Percentiles rank a stretch among this genome's conserved stretches.
phyloP scores from a whole-genome alignment of 148 eudicot species.

The Selenicereus undatus region DNA sequence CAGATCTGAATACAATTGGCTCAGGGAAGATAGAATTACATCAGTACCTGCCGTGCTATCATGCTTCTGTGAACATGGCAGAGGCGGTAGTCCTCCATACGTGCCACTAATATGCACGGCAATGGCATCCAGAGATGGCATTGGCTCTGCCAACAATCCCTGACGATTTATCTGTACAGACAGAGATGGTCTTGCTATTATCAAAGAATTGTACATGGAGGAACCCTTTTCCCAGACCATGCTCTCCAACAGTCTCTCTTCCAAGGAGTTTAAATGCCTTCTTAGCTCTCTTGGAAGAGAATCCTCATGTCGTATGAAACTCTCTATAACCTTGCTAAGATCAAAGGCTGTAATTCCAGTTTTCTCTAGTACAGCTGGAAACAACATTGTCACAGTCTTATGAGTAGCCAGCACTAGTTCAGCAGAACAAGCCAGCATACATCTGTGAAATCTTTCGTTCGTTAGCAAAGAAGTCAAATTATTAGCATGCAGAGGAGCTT shows the following conservation, averaged over 20 bases:
- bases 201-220: slow-evolving; percentile 94
- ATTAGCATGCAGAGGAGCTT: slow-evolving; percentile 66
- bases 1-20: not conserved
- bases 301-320: slow-evolving; percentile 94
- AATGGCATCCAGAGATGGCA: slow-evolving; percentile 95
- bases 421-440: slow-evolving; percentile 99
- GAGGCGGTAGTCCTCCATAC: slow-evolving; percentile 59
- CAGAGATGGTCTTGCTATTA: slow-evolving; percentile 70
- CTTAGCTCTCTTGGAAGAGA: slow-evolving; percentile 89
- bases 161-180: slow-evolving; percentile 71
- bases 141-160: slow-evolving; percentile 91
- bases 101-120: slow-evolving; percentile 65
- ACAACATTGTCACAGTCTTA: slow-evolving; percentile 91
- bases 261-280: slow-evolving; percentile 87
- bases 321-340: slow-evolving; percentile 98
- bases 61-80: slow-evolving; percentile 53
- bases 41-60: slow-evolving; percentile 53
- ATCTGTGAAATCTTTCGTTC: slow-evolving; percentile 94
- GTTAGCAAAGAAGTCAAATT: slow-evolving; percentile 84
- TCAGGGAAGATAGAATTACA: not conserved
- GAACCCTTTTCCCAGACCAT: slow-evolving; percentile 99
- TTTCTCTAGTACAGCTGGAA: slow-evolving; percentile 95
- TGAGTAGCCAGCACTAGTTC: slow-evolving; percentile 98
- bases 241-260: slow-evolving; percentile 93
- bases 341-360: slow-evolving; percentile 97